phyloP scores from a whole-genome alignment of 495 filamentous ascomycete species.

The Cudoniella acicularis region DNA sequence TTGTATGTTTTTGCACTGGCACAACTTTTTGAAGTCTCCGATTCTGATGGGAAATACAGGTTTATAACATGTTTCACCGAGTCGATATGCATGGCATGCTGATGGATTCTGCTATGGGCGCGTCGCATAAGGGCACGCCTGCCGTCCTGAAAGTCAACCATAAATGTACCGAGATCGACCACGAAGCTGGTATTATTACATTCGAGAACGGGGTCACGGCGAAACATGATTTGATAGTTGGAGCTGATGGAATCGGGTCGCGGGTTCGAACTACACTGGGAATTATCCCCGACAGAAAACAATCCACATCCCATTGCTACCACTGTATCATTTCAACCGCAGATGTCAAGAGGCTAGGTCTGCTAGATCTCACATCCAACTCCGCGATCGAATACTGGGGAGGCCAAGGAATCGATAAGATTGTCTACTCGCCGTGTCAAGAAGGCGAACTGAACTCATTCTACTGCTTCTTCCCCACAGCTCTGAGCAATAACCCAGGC shows the following conservation, averaged over 20 bases:
- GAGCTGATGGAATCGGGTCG: slow-evolving; percentile 46
- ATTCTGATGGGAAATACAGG: slow-evolving; percentile 8
- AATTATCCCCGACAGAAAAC: slow-evolving; percentile 40
- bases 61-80: slow-evolving; percentile 55
- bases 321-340: slow-evolving; percentile 41
- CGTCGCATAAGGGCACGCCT: slow-evolving; percentile 40
- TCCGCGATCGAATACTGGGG: slow-evolving; percentile 31
- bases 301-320: slow-evolving; percentile 42
- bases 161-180: slow-evolving; percentile 52
- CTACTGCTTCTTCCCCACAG: slow-evolving; percentile 32
- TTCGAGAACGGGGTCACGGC: slow-evolving; percentile 48
- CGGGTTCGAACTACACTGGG: slow-evolving; percentile 28
- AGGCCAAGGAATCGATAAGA: slow-evolving; percentile 25
- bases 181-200: slow-evolving; percentile 45
- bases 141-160: slow-evolving; percentile 42
- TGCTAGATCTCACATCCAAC: slow-evolving; percentile 18
- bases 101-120: slow-evolving; percentile 42
- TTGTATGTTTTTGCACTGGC: slow-evolving; percentile 26
- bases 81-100: slow-evolving; percentile 54
- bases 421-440: slow-evolving; percentile 27
- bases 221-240: slow-evolving; percentile 51
- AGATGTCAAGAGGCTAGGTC: slow-evolving; percentile 15
- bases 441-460: slow-evolving; percentile 25
- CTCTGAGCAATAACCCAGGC: slow-evolving; percentile 12
- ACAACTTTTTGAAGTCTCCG: not conserved